A percentile compares a stretch with the other conserved stretches of the same genome.
Evolutionary conservation across 306 rosid genomes (phyloP).

Genomic region (Cucurbita ficifolia): DNA sequence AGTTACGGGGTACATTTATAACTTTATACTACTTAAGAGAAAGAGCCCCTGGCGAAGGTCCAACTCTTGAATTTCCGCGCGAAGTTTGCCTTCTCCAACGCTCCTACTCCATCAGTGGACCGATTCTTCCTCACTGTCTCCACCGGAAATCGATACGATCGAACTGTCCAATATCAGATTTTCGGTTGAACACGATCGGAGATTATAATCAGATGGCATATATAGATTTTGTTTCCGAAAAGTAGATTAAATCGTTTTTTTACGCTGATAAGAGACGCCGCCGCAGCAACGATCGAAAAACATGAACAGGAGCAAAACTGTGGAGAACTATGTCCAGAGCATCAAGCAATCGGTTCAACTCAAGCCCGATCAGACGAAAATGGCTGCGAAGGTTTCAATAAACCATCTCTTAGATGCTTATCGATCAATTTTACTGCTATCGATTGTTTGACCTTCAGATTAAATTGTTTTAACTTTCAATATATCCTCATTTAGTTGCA

Average conservation of each 20-base stretch:
- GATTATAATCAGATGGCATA: not conserved
- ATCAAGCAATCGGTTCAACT: slow-evolving; percentile 10
- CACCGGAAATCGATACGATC: not conserved
- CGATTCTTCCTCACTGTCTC: not conserved
- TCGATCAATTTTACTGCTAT: not conserved
- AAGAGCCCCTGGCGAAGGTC: not conserved
- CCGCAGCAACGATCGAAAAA: slow-evolving; percentile 61
- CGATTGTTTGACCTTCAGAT: too few relatives aligned
- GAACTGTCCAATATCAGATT: not conserved
- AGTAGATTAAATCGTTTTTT: not conserved
- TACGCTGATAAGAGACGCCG: slow-evolving; percentile 38
- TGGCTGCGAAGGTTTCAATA: slow-evolving; percentile 29
- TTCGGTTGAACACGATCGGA: not conserved
- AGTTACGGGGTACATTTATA: not conserved
- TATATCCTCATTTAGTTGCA: too few relatives aligned
- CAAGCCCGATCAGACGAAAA: slow-evolving; percentile 6
- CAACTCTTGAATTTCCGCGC: not conserved
- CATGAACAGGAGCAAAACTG: slow-evolving; percentile 65
- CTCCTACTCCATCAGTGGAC: not conserved
- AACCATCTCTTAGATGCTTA: not conserved
- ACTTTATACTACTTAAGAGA: not conserved
- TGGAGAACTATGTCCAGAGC: slow-evolving; percentile 64
- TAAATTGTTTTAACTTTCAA: too few relatives aligned
- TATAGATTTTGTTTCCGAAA: not conserved
- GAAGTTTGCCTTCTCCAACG: not conserved